These are phyloP conservation scores for Lanmaoa rubissima DNA, from an alignment of 768 basidiomycete species.

Conservation along the genomic window DNA sequence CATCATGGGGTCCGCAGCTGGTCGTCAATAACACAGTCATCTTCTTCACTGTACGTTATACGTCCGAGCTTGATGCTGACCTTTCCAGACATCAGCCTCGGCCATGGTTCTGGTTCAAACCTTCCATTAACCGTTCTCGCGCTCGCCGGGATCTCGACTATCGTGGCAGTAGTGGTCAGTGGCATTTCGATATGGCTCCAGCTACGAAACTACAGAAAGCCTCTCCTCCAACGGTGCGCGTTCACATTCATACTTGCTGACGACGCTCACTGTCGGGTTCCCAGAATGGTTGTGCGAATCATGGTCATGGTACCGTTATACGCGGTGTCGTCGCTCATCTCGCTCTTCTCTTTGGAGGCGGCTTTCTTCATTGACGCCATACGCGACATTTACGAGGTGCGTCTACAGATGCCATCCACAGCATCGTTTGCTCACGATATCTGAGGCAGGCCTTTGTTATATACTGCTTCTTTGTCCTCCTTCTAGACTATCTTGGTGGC, in stretches of 20 bases:
- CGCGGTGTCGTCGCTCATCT: conserved; percentile 85
- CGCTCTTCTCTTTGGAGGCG: conserved; percentile 89
- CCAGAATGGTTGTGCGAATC: conserved; percentile 87
- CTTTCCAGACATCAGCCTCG: conserved; percentile 22
- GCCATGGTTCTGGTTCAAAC: conserved; percentile 58
- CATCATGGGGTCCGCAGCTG: background rate
- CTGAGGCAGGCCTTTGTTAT: conserved; percentile 80
- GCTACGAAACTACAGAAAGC: conserved; percentile 84
- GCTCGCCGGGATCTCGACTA: conserved; percentile 59
- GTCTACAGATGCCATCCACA: conserved; percentile 17
- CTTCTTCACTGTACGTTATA: background rate
- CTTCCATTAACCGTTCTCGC: conserved; percentile 55
- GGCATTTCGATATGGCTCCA: conserved; percentile 76
- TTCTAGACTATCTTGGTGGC: conserved; percentile 85
- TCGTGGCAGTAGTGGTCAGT: conserved; percentile 71
- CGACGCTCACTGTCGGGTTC: conserved; percentile 5
- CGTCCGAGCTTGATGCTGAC: conserved; percentile 3
- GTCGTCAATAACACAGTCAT: background rate
- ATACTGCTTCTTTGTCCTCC: conserved; percentile 85
- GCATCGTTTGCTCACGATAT: background rate
- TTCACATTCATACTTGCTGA: background rate
- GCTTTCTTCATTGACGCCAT: conserved; percentile 96
- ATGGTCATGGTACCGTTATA: conserved; percentile 98
- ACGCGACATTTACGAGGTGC: conserved; percentile 93
- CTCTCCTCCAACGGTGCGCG: conserved; percentile 67